These are phyloP conservation scores for Triticum timopheevii DNA, from an alignment of 176 grass and related monocot species.

Conservation along the genomic window DNA sequence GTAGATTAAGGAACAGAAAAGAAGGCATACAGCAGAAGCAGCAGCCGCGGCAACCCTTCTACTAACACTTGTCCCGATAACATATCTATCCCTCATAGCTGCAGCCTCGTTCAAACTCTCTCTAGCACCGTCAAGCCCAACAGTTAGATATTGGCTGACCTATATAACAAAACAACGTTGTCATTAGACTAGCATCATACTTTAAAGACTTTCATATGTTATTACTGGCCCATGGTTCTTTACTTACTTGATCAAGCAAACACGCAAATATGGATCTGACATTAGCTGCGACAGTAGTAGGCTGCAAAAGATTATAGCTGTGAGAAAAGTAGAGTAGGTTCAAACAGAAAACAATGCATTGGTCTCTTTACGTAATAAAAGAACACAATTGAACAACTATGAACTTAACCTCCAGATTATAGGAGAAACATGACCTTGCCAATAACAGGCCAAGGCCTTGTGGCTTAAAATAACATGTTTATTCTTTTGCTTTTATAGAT, in stretches of 20 bases:
- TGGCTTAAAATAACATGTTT: constrained; percentile 3
- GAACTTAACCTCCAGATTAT: not conserved
- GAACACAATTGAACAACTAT: not conserved
- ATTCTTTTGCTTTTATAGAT: not conserved
- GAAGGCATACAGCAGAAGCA: constrained; percentile 73
- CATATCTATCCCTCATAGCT: constrained; percentile 67
- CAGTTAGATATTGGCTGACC: constrained; percentile 95
- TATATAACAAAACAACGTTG: constrained; percentile 38
- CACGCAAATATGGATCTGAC: constrained; percentile 84
- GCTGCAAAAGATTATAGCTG: constrained; percentile 51
- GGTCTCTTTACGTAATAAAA: not conserved
- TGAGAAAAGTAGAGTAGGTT: not conserved
- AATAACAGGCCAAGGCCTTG: not conserved
- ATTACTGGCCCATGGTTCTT: not conserved
- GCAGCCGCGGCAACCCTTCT: constrained; percentile 87
- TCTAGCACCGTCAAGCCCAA: constrained; percentile 88
- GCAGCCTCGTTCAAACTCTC: constrained; percentile 92
- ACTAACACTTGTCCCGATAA: constrained; percentile 93
- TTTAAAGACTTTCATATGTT: constrained; percentile 13
- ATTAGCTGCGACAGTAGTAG: constrained; percentile 73
- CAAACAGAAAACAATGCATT: not conserved
- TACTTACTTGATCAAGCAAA: constrained; percentile 97
- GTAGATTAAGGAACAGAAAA: constrained; percentile 11
- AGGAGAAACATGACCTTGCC: not conserved
- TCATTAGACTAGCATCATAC: constrained; percentile 25